These are phyloP conservation scores for Yarrowia sp. DNA, from an alignment of 805 yeast species.

Conservation along the genomic window DNA sequence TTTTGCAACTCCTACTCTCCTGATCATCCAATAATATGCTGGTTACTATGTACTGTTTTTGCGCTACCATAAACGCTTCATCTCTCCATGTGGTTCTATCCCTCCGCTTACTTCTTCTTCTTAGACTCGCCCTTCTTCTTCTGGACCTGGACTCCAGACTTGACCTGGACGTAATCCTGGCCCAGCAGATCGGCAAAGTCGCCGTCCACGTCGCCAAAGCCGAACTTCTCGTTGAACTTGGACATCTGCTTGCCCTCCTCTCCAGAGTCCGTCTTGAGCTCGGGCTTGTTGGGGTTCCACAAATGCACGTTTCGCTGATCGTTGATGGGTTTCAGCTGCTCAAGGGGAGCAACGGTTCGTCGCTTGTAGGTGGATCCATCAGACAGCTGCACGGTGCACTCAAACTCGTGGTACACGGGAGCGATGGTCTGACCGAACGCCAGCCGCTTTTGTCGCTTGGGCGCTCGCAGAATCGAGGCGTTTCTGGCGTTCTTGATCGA, in stretches of 20 bases:
- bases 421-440: slow-evolving; percentile 85
- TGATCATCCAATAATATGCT: slow-evolving; percentile 20
- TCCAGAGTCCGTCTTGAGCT: slow-evolving; percentile 75
- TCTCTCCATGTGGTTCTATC: not conserved
- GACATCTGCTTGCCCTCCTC: slow-evolving; percentile 79
- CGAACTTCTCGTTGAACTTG: slow-evolving; percentile 51
- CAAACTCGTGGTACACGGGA: slow-evolving; percentile 88
- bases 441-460: slow-evolving; percentile 46
- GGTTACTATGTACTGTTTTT: slow-evolving; percentile 38
- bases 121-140: slow-evolving; percentile 55
- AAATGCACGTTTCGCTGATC: slow-evolving; percentile 87
- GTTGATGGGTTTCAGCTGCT: slow-evolving; percentile 80
- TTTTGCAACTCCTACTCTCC: too few species aligned
- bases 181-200: slow-evolving; percentile 69
- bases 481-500: slow-evolving; percentile 33
- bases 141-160: slow-evolving; percentile 61
- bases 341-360: slow-evolving; percentile 86
- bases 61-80: slow-evolving; percentile 30
- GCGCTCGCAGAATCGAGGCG: slow-evolving; percentile 35
- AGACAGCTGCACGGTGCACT: slow-evolving; percentile 84
- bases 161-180: slow-evolving; percentile 61
- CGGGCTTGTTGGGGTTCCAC: slow-evolving; percentile 89
- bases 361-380: slow-evolving; percentile 91
- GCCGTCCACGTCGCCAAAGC: slow-evolving; percentile 44
- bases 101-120: slow-evolving; percentile 45